These are phyloP conservation scores for Volvox reticuliferus DNA, from an alignment of 139 green algal genomes.

Conservation along the genomic window DNA sequence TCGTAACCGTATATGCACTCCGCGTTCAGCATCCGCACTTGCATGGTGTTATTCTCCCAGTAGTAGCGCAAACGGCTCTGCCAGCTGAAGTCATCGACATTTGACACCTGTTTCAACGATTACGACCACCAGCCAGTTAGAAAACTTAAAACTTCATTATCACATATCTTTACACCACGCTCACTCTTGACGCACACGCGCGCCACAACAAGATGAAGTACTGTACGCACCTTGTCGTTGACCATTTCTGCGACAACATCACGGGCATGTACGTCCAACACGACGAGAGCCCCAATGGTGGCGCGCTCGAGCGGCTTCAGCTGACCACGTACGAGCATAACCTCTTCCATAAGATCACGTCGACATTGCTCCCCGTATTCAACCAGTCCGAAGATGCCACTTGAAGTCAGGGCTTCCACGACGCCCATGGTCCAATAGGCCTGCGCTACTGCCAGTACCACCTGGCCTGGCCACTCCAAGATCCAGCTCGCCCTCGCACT, in stretches of 20 bases:
- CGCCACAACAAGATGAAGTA: background rate
- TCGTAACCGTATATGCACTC: slow-evolving; percentile 54
- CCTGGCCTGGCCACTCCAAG: slow-evolving; percentile 66
- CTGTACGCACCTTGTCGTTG: slow-evolving; percentile 50
- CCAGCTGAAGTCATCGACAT: slow-evolving; percentile 63
- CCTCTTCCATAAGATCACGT: slow-evolving; percentile 61
- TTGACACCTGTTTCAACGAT: slow-evolving; percentile 32
- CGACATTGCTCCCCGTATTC: slow-evolving; percentile 55
- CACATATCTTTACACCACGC: background rate
- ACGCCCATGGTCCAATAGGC: slow-evolving; percentile 64
- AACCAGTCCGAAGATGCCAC: slow-evolving; percentile 47
- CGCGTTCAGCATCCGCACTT: slow-evolving; percentile 71
- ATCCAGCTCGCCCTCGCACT: slow-evolving; percentile 66
- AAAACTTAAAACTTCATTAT: background rate
- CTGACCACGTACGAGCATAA: slow-evolving; percentile 73
- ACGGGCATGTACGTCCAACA: slow-evolving; percentile 76
- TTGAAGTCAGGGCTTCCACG: slow-evolving; percentile 45
- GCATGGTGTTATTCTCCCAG: slow-evolving; percentile 64
- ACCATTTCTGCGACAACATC: slow-evolving; percentile 76
- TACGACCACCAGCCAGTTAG: background rate
- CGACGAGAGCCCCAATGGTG: slow-evolving; percentile 74
- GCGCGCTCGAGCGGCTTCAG: slow-evolving; percentile 65
- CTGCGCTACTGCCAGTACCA: slow-evolving; percentile 64
- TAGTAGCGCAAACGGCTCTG: slow-evolving; percentile 65
- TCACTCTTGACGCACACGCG: background rate